phyloP scores from a whole-genome alignment of 306 rosid genomes.

The Ammopiptanthus mongolicus region DNA sequence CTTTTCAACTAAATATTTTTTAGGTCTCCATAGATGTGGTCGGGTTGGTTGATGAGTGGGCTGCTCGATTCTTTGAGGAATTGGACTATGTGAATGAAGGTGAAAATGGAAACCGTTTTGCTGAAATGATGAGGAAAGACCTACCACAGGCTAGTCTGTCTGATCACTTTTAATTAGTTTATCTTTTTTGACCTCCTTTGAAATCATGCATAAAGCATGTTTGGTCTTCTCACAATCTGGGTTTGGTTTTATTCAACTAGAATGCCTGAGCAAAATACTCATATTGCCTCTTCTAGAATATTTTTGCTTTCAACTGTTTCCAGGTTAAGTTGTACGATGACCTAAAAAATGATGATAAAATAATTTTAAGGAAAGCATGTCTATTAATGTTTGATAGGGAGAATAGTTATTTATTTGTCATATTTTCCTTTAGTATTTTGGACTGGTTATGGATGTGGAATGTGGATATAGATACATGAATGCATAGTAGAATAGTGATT shows the following conservation, averaged over 20 bases:
- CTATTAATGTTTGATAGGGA: not conserved
- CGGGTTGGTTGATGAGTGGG: slow-evolving; percentile 99
- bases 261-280: not conserved
- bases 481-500: not conserved
- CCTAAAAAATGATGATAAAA: not conserved
- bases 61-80: slow-evolving; percentile 97
- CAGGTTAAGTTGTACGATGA: not conserved
- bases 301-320: not conserved
- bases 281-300: not conserved
- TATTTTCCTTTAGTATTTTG: not conserved
- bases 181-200: not conserved
- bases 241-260: not conserved
- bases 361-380: not conserved
- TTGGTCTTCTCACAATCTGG: not conserved
- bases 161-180: not conserved
- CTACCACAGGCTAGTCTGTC: slow-evolving; percentile 80
- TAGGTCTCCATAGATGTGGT: slow-evolving; percentile 95
- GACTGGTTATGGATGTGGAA: not conserved
- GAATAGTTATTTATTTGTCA: not conserved
- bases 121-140: slow-evolving; percentile 97
- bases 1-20: slow-evolving; percentile 19
- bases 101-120: slow-evolving; percentile 80
- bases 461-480: not conserved
- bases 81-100: slow-evolving; percentile 94
- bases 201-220: slow-evolving; percentile 3